Conservation (phyloP, 2,329 filamentous ascomycete genomes). For the Diaporthe humulicola region DNA sequence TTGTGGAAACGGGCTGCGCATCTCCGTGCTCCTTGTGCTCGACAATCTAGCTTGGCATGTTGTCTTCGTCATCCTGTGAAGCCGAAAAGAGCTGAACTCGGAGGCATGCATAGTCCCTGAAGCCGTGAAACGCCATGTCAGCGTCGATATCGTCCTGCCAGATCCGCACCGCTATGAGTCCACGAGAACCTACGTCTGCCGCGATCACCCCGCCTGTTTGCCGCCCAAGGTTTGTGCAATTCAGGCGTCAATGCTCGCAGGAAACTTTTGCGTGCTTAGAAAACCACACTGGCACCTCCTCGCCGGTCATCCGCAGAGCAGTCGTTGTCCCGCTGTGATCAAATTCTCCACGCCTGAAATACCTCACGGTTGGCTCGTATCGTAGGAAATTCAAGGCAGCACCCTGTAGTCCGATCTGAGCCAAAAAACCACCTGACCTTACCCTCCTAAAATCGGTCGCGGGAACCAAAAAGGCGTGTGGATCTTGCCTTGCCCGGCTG, state of each 20-base stretch:
- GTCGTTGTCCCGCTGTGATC: background rate
- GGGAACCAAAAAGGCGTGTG: slow-evolving; percentile 35
- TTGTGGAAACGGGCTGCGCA: background rate
- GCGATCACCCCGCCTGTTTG: background rate
- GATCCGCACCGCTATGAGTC: background rate
- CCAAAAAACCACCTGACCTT: slow-evolving; percentile 10
- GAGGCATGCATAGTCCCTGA: slow-evolving; percentile 36
- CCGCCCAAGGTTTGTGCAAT: background rate
- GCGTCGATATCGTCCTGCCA: background rate
- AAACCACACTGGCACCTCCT: background rate
- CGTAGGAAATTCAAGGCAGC: background rate
- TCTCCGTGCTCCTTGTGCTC: slow-evolving; percentile 11
- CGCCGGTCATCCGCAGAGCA: background rate
- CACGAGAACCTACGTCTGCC: background rate
- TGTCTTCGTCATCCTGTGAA: background rate
- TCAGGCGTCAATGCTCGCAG: slow-evolving; percentile 3
- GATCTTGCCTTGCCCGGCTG: slow-evolving; percentile 9
- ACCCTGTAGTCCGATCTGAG: background rate
- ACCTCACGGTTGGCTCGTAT: background rate
- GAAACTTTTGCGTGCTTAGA: background rate
- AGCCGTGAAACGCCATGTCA: slow-evolving; percentile 36
- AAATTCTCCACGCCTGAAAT: background rate
- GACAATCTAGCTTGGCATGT: slow-evolving; percentile 5
- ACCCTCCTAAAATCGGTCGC: background rate
- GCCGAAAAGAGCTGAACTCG: slow-evolving; percentile 26